These are phyloP conservation scores for Ceratocystis colombiana DNA, from an alignment of 2,329 filamentous ascomycete species.

Conservation along the genomic window DNA sequence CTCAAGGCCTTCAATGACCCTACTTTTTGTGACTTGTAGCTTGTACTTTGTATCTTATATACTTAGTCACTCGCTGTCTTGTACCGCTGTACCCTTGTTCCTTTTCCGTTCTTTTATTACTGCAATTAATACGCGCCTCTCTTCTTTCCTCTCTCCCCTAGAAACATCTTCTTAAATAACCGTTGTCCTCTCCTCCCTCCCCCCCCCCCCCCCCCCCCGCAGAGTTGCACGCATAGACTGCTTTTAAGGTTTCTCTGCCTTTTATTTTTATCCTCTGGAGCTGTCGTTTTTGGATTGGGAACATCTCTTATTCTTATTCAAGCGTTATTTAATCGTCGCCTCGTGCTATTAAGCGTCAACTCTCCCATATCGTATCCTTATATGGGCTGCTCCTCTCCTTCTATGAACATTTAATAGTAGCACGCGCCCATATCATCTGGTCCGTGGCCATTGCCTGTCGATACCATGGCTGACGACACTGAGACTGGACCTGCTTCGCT, in stretches of 20 bases:
- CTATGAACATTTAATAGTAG: background rate
- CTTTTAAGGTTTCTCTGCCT: background rate
- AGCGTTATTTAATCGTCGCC: background rate
- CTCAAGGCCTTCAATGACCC: too few relatives aligned
- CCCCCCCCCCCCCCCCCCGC: background rate
- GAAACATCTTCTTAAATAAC: slow-evolving; percentile 6
- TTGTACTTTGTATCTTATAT: background rate
- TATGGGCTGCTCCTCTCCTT: background rate
- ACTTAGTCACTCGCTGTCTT: background rate
- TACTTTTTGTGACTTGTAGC: too few relatives aligned
- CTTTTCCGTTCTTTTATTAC: slow-evolving; percentile 1
- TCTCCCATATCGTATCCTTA: background rate
- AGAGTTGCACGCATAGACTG: background rate
- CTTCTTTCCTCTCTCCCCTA: background rate
- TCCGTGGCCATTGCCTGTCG: background rate
- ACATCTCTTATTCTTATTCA: background rate
- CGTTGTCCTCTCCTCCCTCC: background rate
- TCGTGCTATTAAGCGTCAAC: background rate
- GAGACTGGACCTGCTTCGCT: slow-evolving; percentile 22
- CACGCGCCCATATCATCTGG: slow-evolving; percentile 3
- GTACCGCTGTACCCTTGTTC: background rate
- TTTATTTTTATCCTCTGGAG: slow-evolving; percentile 11
- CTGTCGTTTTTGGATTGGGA: background rate
- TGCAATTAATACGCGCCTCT: background rate
- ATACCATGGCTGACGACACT: slow-evolving; percentile 20